A percentile compares a stretch with the other conserved stretches of the same genome.
Evolutionary conservation across 139 green algal genomes (phyloP).

Genomic region (Haematococcus lacustris): DNA sequence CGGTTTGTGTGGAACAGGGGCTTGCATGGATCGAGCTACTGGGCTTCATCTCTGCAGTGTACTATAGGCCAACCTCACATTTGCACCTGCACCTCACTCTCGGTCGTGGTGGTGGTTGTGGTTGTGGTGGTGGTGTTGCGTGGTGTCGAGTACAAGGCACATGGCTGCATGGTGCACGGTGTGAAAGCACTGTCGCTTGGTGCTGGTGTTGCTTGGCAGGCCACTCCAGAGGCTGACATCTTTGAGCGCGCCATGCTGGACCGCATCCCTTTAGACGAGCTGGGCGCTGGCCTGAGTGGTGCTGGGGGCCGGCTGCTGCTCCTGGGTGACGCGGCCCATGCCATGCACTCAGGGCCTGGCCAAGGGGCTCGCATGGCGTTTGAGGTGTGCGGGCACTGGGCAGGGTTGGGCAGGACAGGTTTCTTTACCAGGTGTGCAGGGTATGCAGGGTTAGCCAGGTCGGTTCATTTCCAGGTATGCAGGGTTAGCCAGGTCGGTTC

Average conservation of each 20-base stretch:
- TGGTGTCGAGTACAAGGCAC: no score
- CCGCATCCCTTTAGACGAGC: constrained; percentile 16
- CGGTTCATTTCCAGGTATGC: not conserved
- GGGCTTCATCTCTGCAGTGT: no score
- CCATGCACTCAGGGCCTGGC: constrained; percentile 38
- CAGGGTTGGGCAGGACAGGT: not conserved
- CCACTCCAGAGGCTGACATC: constrained; percentile 31
- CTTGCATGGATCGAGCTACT: no score
- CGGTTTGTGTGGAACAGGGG: no score
- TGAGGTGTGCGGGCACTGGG: constrained; percentile 15
- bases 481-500: not conserved
- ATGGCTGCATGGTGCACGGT: no score
- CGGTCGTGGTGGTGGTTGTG: no score
- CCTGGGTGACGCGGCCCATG: constrained; percentile 39
- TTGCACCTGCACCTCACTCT: no score
- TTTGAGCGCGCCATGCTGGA: constrained; percentile 46
- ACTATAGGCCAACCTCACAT: no score
- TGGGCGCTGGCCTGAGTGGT: constrained; percentile 12
- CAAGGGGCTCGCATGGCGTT: constrained; percentile 39
- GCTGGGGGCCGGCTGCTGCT: constrained; percentile 25
- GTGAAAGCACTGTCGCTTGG: no score
- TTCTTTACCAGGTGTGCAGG: no score
- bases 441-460: not conserved
- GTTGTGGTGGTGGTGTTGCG: no score
- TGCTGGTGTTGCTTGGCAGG: no score